A percentile compares a stretch with the other conserved stretches of the same genome.
These are phyloP conservation scores for Leavenworthia alabamica DNA, from an alignment of 345 rosid species.

Conservation along the genomic window DNA sequence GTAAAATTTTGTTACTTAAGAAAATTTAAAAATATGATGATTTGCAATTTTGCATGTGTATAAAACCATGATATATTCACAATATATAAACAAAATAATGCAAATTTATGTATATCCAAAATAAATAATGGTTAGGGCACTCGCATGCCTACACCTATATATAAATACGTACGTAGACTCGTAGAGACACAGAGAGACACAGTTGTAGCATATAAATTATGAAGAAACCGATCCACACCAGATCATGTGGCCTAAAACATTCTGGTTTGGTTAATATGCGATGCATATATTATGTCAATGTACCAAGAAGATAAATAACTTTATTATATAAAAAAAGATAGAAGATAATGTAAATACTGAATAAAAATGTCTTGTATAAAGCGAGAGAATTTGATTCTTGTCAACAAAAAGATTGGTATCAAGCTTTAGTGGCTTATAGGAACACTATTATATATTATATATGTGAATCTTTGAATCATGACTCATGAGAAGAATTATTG, in stretches of 20 bases:
- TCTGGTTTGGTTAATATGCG: background rate
- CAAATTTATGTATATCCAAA: conserved; percentile 1
- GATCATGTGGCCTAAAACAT: background rate
- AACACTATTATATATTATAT: conserved; percentile 2
- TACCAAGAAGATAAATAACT: background rate
- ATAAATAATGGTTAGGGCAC: conserved; percentile 2
- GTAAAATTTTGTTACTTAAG: too few relatives aligned
- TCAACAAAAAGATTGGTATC: conserved; percentile 26
- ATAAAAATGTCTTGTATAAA: conserved; percentile 13
- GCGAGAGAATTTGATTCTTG: conserved; percentile 25
- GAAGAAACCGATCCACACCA: conserved; percentile 7
- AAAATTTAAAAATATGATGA: too few relatives aligned
- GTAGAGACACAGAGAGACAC: background rate
- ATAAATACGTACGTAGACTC: background rate
- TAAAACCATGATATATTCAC: too few relatives aligned
- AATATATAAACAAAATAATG: too few relatives aligned
- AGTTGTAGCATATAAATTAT: background rate
- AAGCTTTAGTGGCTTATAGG: conserved; percentile 21
- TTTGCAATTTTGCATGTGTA: too few relatives aligned
- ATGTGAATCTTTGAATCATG: conserved; percentile 20
- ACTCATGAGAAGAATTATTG: conserved; percentile 19
- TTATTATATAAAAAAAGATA: background rate
- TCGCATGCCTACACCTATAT: conserved; percentile 2
- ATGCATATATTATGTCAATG: background rate
- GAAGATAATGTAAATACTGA: background rate